Conservation (phyloP, 805 yeast genomes). For the Candida pini region DNA sequence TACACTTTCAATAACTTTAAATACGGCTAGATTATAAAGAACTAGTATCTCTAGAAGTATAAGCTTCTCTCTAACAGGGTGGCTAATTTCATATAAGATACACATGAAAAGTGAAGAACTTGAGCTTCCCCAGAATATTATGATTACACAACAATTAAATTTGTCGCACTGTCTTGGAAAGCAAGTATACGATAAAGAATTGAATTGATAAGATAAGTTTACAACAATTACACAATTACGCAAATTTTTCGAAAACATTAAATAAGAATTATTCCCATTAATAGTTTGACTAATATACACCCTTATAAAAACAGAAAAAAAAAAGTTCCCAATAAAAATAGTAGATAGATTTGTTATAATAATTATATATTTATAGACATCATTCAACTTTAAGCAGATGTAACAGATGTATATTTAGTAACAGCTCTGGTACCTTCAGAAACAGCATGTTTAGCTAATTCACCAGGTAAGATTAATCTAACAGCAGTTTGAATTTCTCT, state of each 20-base stretch:
- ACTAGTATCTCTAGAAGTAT: too few species aligned
- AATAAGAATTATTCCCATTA: neutral
- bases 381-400: constrained; percentile 28
- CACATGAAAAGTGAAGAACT: too few species aligned
- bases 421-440: constrained; percentile 99
- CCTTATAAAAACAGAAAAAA: neutral
- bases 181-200: too few species aligned
- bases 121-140: too few species aligned
- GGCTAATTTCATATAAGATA: too few species aligned
- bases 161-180: too few species aligned
- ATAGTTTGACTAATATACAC: neutral
- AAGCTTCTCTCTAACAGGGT: too few species aligned
- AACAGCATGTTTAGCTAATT: constrained; percentile 96
- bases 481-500: constrained; percentile 99
- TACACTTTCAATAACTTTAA: too few species aligned
- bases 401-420: constrained; percentile 83
- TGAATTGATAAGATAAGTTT: too few species aligned
- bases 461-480: constrained; percentile 97
- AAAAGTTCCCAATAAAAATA: neutral
- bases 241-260: neutral
- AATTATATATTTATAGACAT: constrained; percentile 63
- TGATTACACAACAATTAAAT: too few species aligned
- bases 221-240: too few species aligned
- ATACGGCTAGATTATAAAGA: too few species aligned
- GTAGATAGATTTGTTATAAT: constrained; percentile 1